Evolutionary conservation across 345 rosid species (phyloP), one percentile per base, ranked within the genome.

Genomic region (Anacardium occidentale): DNA sequence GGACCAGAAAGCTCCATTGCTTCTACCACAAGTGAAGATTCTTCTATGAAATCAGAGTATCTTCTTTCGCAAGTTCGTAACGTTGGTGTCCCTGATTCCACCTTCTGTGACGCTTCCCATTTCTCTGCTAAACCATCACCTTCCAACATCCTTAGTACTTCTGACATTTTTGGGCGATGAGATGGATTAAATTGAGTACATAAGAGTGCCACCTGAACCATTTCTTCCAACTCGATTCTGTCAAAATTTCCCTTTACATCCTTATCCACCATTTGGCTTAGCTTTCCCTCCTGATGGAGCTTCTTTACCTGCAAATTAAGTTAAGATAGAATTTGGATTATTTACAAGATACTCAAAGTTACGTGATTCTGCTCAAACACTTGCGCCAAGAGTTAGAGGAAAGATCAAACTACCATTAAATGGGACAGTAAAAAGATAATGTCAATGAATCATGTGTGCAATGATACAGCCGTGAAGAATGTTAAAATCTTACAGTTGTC

Each of bases 1-100:
- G 98, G 98, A 7, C 98, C 98, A 0, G 98, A 94, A 67, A 94
- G 98, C 83, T 94, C 98, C 90, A 94, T 91, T 55, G 97, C 98
- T 84, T 94, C 98, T 2, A 91, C 74, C 42, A 91, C 93, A 37
- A 94, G 94, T 40, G 97, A 94, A 12, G 96, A 90, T 73, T 94
- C 98, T 70, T 94, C 96, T 45, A 94, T 90, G 60, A 76, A 90
- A 77, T 94, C 96, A 0, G 94, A 87, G 77, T 94, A 94, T 75
- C 85, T 80, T 34, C 74, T 77, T 47, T 83, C 93, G 18, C 70
- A 80, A 1, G 86, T 71, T 58, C 86, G 71, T 60, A 64, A 75
- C 68, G 78, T 87, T 2, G 96, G 83, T 6, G 88, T 83, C 81
- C 42, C 42, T 5, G 42, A 37, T 8, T 89, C 91, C 1, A 84